These are phyloP conservation scores for Sugiyamaella neomexicana DNA, from an alignment of 1,139 yeast genomes.

Conservation along the genomic window DNA sequence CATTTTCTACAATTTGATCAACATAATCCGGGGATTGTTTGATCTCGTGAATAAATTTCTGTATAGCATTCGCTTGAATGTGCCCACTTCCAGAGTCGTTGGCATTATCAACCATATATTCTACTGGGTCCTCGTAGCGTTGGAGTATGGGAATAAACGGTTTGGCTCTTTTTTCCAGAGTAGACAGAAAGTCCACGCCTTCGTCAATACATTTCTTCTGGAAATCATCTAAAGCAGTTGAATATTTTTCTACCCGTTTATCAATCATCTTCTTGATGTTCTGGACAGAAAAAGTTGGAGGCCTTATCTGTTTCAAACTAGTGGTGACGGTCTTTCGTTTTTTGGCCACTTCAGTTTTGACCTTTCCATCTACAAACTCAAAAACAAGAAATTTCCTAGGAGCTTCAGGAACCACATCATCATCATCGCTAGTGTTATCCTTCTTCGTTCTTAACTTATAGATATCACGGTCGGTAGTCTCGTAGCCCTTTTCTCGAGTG, in stretches of 20 bases:
- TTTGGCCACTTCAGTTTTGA: constrained; percentile 38
- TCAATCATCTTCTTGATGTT: constrained; percentile 60
- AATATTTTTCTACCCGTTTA: constrained; percentile 58
- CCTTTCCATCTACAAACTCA: constrained; percentile 72
- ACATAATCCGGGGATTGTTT: constrained; percentile 45
- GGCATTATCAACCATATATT: constrained; percentile 20
- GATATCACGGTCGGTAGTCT: constrained; percentile 52
- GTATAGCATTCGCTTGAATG: constrained; percentile 39
- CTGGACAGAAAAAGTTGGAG: constrained; percentile 49
- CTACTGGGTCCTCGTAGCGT: constrained; percentile 27
- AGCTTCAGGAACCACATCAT: constrained; percentile 22
- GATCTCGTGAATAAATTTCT: constrained; percentile 51
- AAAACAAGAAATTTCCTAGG: constrained; percentile 62
- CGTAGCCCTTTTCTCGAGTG: constrained; percentile 25
- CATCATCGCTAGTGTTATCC: constrained; percentile 39
- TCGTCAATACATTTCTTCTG: background rate
- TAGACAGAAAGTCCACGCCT: constrained; percentile 29
- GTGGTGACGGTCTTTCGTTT: constrained; percentile 5
- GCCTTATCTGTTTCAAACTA: background rate
- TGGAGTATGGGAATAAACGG: constrained; percentile 47
- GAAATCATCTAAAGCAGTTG: constrained; percentile 44
- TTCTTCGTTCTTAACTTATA: constrained; percentile 44
- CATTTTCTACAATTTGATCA: constrained; percentile 57
- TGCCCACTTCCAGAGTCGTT: constrained; percentile 5
- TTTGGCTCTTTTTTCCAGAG: constrained; percentile 42